Base-by-base conservation (phyloP, 768 basidiomycete genomes). In the Leccinum uliginosum region DNA sequence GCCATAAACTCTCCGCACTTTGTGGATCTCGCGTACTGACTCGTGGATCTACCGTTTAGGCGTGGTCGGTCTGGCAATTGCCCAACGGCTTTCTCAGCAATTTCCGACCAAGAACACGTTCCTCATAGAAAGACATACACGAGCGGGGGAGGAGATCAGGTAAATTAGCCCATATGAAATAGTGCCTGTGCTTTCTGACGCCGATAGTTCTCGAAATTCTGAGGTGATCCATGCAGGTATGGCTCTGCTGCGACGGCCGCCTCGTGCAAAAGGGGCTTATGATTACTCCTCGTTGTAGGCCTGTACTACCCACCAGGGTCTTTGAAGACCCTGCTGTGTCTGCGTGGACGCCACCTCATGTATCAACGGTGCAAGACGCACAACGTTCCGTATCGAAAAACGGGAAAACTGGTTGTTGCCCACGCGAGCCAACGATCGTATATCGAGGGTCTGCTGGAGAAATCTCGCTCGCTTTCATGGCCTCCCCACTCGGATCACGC, bases 171-270 rank as follows among this genome's bases (percentile, higher is more conserved):
- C 6, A 14, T 50, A 17, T 19, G 19, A 50, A 14, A 15, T 53
- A 23, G 12, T 6, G 0, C 12, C n/a, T 26, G 19, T 23, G 11
- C 24, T 30, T 50, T 49, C 50, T 51, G 19, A 46, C 23, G 19
- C 50, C 12, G 14, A 23, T 53, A 94, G 93, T 69, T 93, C 91
- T 40, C 83, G 95, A 15, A 97, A 96, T 69, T 95, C 93, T 0
- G 95, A 97, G 67, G 95, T 98, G 23, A 89, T 98, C 26, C 95
- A 98, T 74, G 87, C 91, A 58, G 93, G 90, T 85, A 66, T 44
- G 67, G 23, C 21, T 3, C 34, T 29, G 32, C 19, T 26, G 12
- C 8, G 40, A 29, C 9, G 27, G 8, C 30, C 35, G 38, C 9
- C 23, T n/a, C 26, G 11, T 30, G 6, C 27, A 12, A 51, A 17